Percentiles rank a stretch among this genome's conserved stretches.
These are phyloP conservation scores for Gaeumannomyces sp. DNA, from an alignment of 2,329 filamentous ascomycete species.

Conservation along the genomic window DNA sequence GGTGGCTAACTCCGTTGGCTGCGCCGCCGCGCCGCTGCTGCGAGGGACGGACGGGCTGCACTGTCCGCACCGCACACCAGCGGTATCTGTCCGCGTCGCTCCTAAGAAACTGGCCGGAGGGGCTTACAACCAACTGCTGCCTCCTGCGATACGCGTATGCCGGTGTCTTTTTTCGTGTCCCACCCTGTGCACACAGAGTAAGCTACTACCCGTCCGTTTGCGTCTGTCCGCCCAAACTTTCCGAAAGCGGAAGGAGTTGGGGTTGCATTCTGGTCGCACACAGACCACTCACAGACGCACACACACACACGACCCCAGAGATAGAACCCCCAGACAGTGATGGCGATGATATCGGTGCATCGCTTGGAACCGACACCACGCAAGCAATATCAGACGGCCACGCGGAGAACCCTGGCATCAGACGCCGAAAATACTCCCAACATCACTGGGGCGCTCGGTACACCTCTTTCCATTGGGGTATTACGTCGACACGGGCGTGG, in stretches of 20 bases:
- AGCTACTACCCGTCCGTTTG: neutral
- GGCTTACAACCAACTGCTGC: no score
- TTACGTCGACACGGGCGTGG: neutral
- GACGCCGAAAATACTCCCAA: neutral
- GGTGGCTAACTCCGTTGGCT: no score
- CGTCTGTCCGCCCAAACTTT: neutral
- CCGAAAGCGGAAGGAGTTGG: neutral
- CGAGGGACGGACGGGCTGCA: no score
- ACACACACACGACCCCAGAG: no score
- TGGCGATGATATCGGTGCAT: neutral
- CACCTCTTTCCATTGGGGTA: neutral
- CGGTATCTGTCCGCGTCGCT: no score
- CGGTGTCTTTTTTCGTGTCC: no score
- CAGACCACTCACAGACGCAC: neutral
- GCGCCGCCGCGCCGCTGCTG: no score
- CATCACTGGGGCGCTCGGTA: neutral
- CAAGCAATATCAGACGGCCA: neutral
- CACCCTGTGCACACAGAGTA: neutral
- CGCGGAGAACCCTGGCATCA: neutral
- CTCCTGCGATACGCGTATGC: no score
- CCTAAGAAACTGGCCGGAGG: no score
- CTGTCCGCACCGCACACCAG: no score
- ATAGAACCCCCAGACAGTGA: neutral
- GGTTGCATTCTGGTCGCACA: neutral
- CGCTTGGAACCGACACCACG: no score